Conservation (phyloP, 306 rosid genomes). For the Acacia crassicarpa region DNA sequence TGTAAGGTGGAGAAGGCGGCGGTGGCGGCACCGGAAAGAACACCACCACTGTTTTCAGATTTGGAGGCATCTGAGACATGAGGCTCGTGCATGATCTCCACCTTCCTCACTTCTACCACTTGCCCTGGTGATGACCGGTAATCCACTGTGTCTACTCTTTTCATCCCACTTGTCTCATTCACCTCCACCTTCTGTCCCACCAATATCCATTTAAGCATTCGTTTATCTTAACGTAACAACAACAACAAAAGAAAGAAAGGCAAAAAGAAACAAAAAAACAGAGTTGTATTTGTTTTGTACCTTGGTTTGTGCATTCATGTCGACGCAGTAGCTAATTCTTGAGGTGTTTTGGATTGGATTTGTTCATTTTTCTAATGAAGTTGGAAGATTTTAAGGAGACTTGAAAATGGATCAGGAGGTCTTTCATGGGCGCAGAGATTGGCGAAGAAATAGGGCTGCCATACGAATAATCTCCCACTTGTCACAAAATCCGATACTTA, state of each 20-base stretch:
- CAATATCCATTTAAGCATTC: not conserved
- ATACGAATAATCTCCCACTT: not conserved
- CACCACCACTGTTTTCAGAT: constrained; percentile 48
- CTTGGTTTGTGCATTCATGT: constrained; percentile 37
- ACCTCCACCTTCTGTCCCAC: constrained; percentile 20
- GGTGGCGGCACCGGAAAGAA: constrained; percentile 54
- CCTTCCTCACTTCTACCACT: constrained; percentile 41
- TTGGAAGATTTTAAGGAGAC: constrained; percentile 5
- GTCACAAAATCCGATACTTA: not conserved
- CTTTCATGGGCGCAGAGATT: constrained; percentile 5
- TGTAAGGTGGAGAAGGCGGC: constrained; percentile 52
- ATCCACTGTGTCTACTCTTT: constrained; percentile 59
- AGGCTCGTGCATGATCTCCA: constrained; percentile 54
- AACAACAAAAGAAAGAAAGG: too few relatives aligned
- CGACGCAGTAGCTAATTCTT: not conserved
- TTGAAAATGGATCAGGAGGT: constrained; percentile 11
- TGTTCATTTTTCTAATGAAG: not conserved
- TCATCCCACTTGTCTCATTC: constrained; percentile 20
- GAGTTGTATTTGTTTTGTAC: not conserved
- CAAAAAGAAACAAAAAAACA: too few relatives aligned
- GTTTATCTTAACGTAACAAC: not conserved
- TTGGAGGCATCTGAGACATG: constrained; percentile 24
- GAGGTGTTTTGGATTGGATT: constrained; percentile 21
- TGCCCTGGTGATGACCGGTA: constrained; percentile 51
- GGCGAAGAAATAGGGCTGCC: constrained; percentile 36